These are phyloP conservation scores for Elsinoe arachidis DNA, from an alignment of 2,329 filamentous ascomycete genomes.

Conservation along the genomic window DNA sequence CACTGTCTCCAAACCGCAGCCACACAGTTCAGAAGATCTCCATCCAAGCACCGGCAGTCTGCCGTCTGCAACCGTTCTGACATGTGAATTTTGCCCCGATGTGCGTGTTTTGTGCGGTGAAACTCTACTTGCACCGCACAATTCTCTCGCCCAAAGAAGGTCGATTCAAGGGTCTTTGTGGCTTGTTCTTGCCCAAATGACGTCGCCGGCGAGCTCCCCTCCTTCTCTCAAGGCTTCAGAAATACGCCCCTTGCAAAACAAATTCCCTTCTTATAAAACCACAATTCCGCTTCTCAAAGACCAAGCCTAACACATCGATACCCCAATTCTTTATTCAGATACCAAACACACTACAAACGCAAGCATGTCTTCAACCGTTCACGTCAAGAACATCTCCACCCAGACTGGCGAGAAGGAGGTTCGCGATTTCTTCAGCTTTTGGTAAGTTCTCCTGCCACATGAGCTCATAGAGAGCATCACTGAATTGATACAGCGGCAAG, in stretches of 20 bases:
- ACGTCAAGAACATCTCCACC: conserved; percentile 80
- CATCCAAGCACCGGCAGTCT: not conserved
- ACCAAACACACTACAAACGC: not conserved
- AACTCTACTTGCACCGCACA: conserved; percentile 6
- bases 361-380: conserved; percentile 56
- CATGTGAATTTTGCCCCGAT: not conserved
- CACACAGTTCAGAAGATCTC: not conserved
- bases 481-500: conserved; percentile 60
- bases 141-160: not conserved
- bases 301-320: not conserved
- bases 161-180: conserved; percentile 3
- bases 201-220: not conserved
- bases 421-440: conserved; percentile 94
- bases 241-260: conserved; percentile 4
- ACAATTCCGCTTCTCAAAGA: not conserved
- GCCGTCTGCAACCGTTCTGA: not conserved
- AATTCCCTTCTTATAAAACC: not conserved
- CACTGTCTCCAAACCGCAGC: not conserved
- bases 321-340: not conserved
- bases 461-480: not conserved
- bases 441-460: conserved; percentile 46
- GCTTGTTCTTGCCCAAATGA: conserved; percentile 7
- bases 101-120: conserved; percentile 6
- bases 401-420: conserved; percentile 84
- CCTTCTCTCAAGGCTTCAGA: conserved; percentile 2